These are phyloP conservation scores for Hortaea sp. DNA, from an alignment of 2,329 filamentous ascomycete genomes.

Conservation along the genomic window DNA sequence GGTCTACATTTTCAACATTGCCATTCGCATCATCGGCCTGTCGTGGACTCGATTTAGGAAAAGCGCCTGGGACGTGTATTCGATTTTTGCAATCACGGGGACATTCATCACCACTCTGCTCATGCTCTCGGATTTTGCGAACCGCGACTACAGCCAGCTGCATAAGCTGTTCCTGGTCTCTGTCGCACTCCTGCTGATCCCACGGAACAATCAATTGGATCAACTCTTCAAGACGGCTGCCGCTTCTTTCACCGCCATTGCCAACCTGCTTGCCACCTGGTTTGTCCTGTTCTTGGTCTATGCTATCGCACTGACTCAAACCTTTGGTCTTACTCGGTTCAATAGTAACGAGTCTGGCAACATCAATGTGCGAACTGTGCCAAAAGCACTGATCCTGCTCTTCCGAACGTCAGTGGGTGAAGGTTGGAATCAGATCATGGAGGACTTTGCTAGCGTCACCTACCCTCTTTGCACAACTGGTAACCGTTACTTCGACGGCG, in stretches of 20 bases:
- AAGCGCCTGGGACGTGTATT: constrained; percentile 94
- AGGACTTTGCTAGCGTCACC: constrained; percentile 75
- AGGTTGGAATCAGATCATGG: constrained; percentile 95
- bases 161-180: constrained; percentile 93
- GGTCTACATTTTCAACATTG: constrained; percentile 72
- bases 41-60: constrained; percentile 85
- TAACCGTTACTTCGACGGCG: constrained; percentile 67
- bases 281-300: constrained; percentile 94
- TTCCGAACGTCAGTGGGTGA: constrained; percentile 92
- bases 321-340: constrained; percentile 90
- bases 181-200: constrained; percentile 81
- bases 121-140: constrained; percentile 49
- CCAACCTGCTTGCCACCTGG: constrained; percentile 91
- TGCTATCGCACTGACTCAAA: constrained; percentile 90
- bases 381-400: constrained; percentile 83
- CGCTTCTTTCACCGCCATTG: constrained; percentile 80
- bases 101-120: constrained; percentile 76
- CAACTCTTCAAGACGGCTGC: constrained; percentile 98
- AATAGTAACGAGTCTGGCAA: constrained; percentile 62
- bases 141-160: constrained; percentile 60
- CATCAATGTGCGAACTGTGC: constrained; percentile 85
- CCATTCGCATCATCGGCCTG: constrained; percentile 75
- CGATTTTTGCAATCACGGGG: constrained; percentile 66
- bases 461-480: constrained; percentile 71
- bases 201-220: constrained; percentile 90